These are phyloP conservation scores for Candida lessepsii DNA, from an alignment of 805 yeast genomes.

Conservation along the genomic window DNA sequence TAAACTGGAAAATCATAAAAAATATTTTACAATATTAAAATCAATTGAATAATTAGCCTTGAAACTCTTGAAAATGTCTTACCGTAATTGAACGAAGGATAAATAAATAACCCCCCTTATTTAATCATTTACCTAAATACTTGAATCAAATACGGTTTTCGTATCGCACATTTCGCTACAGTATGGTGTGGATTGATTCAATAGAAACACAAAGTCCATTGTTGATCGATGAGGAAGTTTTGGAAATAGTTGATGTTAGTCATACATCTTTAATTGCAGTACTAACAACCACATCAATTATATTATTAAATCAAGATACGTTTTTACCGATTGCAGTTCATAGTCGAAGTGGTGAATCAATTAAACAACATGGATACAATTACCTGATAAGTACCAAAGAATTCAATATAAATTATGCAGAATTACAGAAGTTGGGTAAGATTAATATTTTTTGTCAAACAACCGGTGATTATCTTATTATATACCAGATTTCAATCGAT, in stretches of 20 bases:
- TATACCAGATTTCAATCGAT: conserved; percentile 39
- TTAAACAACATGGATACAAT: conserved; percentile 49
- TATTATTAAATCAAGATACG: conserved; percentile 30
- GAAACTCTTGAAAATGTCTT: too few species aligned
- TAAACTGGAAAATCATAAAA: too few species aligned
- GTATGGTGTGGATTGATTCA: conserved; percentile 37
- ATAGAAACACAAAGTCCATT: conserved; percentile 31
- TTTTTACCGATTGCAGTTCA: conserved; percentile 47
- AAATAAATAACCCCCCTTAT: too few species aligned
- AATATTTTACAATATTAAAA: too few species aligned
- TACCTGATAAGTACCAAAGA: conserved; percentile 37
- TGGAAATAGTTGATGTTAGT: conserved; percentile 22
- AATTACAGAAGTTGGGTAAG: conserved; percentile 23
- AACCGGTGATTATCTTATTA: conserved; percentile 34
- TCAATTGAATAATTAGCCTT: too few species aligned
- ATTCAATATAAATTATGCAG: conserved; percentile 35
- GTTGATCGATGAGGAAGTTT: conserved; percentile 18
- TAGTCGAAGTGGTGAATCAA: conserved; percentile 41
- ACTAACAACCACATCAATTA: conserved; percentile 29
- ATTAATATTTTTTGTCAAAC: conserved; percentile 43
- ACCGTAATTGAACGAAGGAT: too few species aligned
- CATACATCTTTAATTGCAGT: conserved; percentile 30
- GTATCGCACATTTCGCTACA: too few species aligned
- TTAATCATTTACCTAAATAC: too few species aligned
- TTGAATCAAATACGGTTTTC: too few species aligned